Evolutionary conservation across 1,139 yeast genomes (phyloP), one percentile per base, ranked within the genome.

Genomic region (Maudiozyma humilis): DNA sequence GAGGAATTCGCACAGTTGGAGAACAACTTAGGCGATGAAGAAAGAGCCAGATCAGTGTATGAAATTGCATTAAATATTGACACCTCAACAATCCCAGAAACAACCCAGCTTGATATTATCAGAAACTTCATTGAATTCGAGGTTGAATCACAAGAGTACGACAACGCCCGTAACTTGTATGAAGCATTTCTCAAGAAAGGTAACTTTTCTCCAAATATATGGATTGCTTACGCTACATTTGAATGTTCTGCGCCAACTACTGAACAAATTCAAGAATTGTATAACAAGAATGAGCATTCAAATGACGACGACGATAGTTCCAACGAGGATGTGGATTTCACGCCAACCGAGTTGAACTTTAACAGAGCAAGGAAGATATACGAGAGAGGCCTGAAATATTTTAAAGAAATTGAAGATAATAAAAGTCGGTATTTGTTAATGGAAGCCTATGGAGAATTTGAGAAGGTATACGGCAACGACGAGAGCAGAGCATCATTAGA

Each of bases 171-270:
- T 47, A 53, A 57, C 1, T 55, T 82, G 1, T 80, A 74, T 53
- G 71, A 73, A 41, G 55, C 67, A 15, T 63, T 73, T 15, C 51
- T 82, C 8, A 57, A 57, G 14, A 37, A 55, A 15, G 63, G 68
- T 8, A 54, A 59, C 5, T 60, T 64, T 31, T 57, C 64, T 5
- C 69, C 76, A 6, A 65, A 69, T 18, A 63, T 71, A 1, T 85
- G 94, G 91, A 72, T 84, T 7, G 70, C 79, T 15, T 72, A 69
- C 55, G 94, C 95, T 2, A 64, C 79, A 50, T 82, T 82, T 59
- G 95, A 87, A 57, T 68, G 84, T 1, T 69, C 80, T 1, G 73
- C 82, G 2, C 89, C 89, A 2, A 71, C 81, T 2, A 65, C 66
- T 1, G 65, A 63, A 8, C 88, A 82, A 55, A 48, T 79, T 27